Evolutionary conservation across 1,284 basidiomycete species (phyloP).

Genomic region (Rhodofomes roseus): DNA sequence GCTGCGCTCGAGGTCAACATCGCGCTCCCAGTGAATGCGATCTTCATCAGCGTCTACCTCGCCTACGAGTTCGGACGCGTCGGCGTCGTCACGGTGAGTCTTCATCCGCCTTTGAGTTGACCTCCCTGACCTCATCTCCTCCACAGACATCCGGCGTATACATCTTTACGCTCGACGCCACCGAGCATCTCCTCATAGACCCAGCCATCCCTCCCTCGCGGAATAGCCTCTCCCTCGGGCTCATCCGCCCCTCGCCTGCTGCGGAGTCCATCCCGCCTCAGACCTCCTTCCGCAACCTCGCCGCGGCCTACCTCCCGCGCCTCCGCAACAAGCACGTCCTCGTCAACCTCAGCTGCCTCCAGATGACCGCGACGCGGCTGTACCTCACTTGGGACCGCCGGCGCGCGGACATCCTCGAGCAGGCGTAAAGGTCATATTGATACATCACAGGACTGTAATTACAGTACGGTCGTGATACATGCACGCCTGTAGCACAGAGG

Average conservation of each 20-base stretch:
- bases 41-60: slow-evolving; percentile 41
- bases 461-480: too few relatives aligned
- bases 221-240: slow-evolving; percentile 9
- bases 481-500: too few relatives aligned
- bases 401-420: not conserved
- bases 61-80: slow-evolving; percentile 49
- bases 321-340: slow-evolving; percentile 32
- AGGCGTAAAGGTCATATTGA: too few relatives aligned
- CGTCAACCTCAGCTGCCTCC: slow-evolving; percentile 45
- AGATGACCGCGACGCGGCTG: slow-evolving; percentile 43
- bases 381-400: slow-evolving; percentile 22
- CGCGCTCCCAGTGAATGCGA: slow-evolving; percentile 11
- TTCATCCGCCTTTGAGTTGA: not conserved
- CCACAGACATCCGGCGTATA: slow-evolving; percentile 36
- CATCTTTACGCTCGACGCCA: slow-evolving; percentile 21
- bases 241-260: slow-evolving; percentile 9
- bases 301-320: slow-evolving; percentile 30
- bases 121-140: not conserved
- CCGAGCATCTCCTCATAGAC: slow-evolving; percentile 15
- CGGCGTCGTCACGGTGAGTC: slow-evolving; percentile 47
- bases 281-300: slow-evolving; percentile 25
- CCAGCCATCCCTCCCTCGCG: slow-evolving; percentile 11
- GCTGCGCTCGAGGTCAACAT: slow-evolving; percentile 43
- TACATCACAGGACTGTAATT: too few relatives aligned
- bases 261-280: not conserved